phyloP scores from a whole-genome alignment of 345 rosid genomes.

The Murraya koenigii region DNA sequence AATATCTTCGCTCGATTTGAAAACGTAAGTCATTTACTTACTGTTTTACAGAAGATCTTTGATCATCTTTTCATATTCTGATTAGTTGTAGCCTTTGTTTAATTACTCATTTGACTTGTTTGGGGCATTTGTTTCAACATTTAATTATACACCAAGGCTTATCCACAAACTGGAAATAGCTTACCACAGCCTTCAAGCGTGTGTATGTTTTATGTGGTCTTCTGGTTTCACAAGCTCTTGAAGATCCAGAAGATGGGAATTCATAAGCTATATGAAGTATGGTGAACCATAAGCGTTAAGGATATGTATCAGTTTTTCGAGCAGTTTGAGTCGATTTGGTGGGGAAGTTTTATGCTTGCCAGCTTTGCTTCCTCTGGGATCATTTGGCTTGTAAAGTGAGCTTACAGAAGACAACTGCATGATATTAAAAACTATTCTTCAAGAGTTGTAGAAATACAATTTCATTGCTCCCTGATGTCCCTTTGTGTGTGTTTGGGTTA shows the following conservation, averaged over 20 bases:
- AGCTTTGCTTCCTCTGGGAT: background rate
- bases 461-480: background rate
- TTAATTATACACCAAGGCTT: background rate
- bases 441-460: background rate
- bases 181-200: background rate
- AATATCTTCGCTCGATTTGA: conserved; percentile 57
- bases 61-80: background rate
- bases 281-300: background rate
- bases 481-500: background rate
- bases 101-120: background rate
- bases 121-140: background rate
- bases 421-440: background rate
- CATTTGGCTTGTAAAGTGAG: background rate
- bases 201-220: background rate
- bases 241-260: background rate
- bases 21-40: conserved; percentile 54
- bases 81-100: background rate
- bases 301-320: background rate
- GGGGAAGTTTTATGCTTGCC: background rate
- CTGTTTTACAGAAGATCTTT: background rate
- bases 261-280: background rate
- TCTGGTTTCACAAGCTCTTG: background rate
- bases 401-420: background rate
- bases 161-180: background rate
- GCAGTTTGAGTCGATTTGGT: background rate